Evolutionary conservation across 805 yeast genomes (phyloP).

Genomic region (Lipomyces lipofer): DNA sequence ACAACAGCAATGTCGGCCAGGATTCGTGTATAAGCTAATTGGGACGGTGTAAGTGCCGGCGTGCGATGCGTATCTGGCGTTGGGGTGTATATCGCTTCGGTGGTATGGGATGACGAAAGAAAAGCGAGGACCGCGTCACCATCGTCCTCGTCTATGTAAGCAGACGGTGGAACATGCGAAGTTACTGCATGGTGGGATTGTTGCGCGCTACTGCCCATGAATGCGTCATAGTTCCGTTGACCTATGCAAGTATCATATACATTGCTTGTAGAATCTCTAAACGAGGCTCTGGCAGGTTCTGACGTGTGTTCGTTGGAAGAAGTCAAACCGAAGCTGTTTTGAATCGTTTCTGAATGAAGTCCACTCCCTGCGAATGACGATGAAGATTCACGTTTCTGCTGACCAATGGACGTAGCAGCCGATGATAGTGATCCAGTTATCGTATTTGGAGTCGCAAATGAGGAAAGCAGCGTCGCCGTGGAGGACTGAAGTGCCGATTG

Average conservation of each 20-base stretch:
- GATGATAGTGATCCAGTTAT: constrained; percentile 6
- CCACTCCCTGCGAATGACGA: background rate
- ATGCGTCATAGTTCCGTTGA: no score
- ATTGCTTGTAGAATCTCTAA: no score
- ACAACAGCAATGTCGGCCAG: constrained; percentile 12
- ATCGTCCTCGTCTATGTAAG: constrained; percentile 6
- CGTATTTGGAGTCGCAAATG: constrained; percentile 16
- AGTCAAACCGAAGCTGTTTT: no score
- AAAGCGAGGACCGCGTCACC: constrained; percentile 26
- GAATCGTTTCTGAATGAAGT: background rate
- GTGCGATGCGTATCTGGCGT: constrained; percentile 10
- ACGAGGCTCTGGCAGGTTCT: no score
- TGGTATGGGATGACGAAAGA: constrained; percentile 12
- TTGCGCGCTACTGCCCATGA: no score
- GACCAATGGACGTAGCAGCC: background rate
- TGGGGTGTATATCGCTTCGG: constrained; percentile 15
- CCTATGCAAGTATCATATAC: no score
- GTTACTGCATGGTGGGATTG: no score
- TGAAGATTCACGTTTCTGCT: constrained; percentile 5
- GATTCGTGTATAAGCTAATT: constrained; percentile 8
- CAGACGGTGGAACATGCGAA: background rate
- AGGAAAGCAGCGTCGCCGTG: constrained; percentile 10
- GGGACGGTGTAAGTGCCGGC: constrained; percentile 13
- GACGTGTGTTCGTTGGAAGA: no score
- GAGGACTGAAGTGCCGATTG: constrained; percentile 4